These are phyloP conservation scores for Phytophthora agathidicida DNA, from an alignment of 352 stramenopile genomes.

Conservation along the genomic window DNA sequence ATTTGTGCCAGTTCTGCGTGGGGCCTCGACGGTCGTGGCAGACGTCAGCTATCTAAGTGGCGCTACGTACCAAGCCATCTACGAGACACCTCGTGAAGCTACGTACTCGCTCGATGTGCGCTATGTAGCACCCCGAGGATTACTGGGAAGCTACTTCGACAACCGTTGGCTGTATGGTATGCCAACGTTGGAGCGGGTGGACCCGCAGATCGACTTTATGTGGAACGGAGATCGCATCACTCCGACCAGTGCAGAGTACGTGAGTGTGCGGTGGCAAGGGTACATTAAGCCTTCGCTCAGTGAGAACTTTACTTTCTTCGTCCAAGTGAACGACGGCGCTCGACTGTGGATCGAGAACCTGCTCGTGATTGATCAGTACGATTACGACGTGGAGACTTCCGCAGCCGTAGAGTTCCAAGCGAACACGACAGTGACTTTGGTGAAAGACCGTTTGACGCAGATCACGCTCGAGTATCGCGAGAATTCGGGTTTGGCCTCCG, in stretches of 20 bases:
- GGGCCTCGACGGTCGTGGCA: constrained; percentile 54
- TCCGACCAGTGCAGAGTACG: constrained; percentile 92
- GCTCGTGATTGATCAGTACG: constrained; percentile 60
- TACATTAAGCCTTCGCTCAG: constrained; percentile 92
- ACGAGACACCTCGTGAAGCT: constrained; percentile 85
- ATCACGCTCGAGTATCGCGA: constrained; percentile 95
- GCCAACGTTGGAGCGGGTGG: constrained; percentile 85
- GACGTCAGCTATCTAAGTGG: constrained; percentile 63
- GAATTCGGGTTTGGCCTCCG: constrained; percentile 83
- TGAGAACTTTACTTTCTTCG: constrained; percentile 90
- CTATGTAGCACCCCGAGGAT: constrained; percentile 74
- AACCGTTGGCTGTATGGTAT: constrained; percentile 94
- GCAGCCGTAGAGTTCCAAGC: constrained; percentile 34
- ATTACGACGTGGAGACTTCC: constrained; percentile 45
- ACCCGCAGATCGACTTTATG: constrained; percentile 91
- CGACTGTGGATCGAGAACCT: constrained; percentile 82
- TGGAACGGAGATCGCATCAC: constrained; percentile 92
- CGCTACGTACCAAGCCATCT: constrained; percentile 90
- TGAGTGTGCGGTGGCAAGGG: constrained; percentile 94
- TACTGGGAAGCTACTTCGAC: constrained; percentile 95
- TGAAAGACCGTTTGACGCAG: constrained; percentile 78
- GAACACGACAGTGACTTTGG: constrained; percentile 55
- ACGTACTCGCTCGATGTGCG: constrained; percentile 89
- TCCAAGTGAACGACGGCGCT: constrained; percentile 89
- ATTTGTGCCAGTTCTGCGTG: constrained; percentile 71